Conservation (phyloP, 177 flowering plant genomes). For the Telopea speciosissima region DNA sequence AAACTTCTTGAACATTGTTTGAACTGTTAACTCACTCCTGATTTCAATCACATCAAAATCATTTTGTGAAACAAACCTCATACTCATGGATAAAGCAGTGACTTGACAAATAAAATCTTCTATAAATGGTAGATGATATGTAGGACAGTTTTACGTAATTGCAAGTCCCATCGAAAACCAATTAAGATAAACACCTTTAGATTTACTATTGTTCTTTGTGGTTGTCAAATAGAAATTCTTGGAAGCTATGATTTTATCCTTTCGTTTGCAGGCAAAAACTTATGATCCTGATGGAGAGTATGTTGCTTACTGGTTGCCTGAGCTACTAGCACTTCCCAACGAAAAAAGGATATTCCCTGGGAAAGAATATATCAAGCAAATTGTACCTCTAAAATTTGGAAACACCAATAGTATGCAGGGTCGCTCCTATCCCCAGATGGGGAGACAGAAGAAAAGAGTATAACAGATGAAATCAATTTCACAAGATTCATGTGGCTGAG, state of each 20-base stretch:
- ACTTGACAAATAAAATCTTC: background rate
- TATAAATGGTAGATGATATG: background rate
- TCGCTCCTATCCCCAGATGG: conserved; percentile 1
- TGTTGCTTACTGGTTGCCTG: conserved; percentile 85
- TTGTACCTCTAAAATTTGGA: conserved; percentile 71
- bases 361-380: conserved; percentile 42
- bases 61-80: background rate
- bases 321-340: conserved; percentile 56
- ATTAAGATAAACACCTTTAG: background rate
- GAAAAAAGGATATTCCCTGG: conserved; percentile 77
- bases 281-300: conserved; percentile 90
- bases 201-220: background rate
- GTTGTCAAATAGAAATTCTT: background rate
- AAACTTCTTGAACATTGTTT: background rate
- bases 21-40: background rate
- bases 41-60: background rate
- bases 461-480: conserved; percentile 10
- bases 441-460: conserved; percentile 16
- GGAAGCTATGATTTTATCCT: background rate
- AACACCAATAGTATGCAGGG: conserved; percentile 16
- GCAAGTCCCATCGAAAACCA: background rate
- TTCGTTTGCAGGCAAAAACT: conserved; percentile 52
- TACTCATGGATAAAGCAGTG: background rate
- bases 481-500: no score
- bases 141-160: background rate